These are phyloP conservation scores for Thymus quinquecostatus DNA, from an alignment of 257 asterid species.

Conservation along the genomic window DNA sequence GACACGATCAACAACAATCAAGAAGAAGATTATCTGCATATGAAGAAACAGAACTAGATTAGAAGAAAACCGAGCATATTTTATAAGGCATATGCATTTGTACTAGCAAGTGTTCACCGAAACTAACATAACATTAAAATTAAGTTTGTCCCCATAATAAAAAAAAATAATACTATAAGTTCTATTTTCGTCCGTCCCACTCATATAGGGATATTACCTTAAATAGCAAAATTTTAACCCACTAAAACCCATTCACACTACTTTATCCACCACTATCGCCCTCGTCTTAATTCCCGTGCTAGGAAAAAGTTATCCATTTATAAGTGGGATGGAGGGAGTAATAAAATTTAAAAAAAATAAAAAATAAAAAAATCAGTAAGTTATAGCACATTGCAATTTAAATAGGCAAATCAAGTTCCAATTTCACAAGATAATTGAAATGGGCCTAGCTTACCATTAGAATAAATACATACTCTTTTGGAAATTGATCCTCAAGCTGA, in stretches of 20 bases:
- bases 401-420: not conserved
- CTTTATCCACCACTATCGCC: too few relatives aligned
- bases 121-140: slow-evolving; percentile 5
- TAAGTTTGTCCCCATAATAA: not conserved
- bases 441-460: slow-evolving; percentile 69
- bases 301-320: too few relatives aligned
- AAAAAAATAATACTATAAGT: too few relatives aligned
- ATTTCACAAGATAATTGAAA: slow-evolving; percentile 23
- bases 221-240: too few relatives aligned
- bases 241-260: too few relatives aligned
- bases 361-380: not conserved
- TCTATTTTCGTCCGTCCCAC: too few relatives aligned
- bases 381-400: slow-evolving; percentile 8
- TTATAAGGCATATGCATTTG: slow-evolving; percentile 11
- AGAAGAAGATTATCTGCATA: slow-evolving; percentile 89
- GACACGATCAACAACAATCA: slow-evolving; percentile 94
- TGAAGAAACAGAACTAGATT: slow-evolving; percentile 35
- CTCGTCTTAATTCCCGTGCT: too few relatives aligned
- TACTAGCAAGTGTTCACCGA: not conserved
- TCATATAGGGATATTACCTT: too few relatives aligned
- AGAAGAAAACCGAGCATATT: slow-evolving; percentile 18
- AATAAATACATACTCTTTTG: slow-evolving; percentile 86
- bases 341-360: too few relatives aligned
- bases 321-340: too few relatives aligned
- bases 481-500: slow-evolving; percentile 99